Conservation (phyloP, 2,329 filamentous ascomycete species). For the Raffaelea deltoideospora region DNA sequence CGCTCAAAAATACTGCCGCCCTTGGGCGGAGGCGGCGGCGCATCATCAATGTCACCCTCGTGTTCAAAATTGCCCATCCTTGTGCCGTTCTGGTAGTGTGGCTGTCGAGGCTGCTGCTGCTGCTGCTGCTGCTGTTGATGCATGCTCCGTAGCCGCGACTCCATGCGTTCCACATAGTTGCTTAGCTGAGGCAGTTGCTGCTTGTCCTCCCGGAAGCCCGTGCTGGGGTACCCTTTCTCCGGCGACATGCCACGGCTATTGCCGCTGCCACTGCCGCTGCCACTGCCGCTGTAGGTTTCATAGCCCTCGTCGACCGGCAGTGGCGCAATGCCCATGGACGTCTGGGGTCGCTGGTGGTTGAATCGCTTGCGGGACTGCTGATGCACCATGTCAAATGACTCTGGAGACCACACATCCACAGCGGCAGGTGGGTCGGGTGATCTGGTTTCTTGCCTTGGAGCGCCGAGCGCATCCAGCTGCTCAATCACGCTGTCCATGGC, state of each 20-base stretch:
- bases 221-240: slow-evolving; percentile 25
- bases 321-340: slow-evolving; percentile 63
- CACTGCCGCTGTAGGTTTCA: slow-evolving; percentile 37
- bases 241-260: too few relatives aligned
- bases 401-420: slow-evolving; percentile 75
- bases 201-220: slow-evolving; percentile 27
- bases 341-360: slow-evolving; percentile 42
- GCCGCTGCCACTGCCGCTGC: slow-evolving; percentile 30
- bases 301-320: slow-evolving; percentile 46
- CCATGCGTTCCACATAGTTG: slow-evolving; percentile 87
- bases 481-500: slow-evolving; percentile 99
- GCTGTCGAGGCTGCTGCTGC: neutral
- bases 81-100: slow-evolving; percentile 17
- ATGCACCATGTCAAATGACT: slow-evolving; percentile 54
- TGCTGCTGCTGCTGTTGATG: slow-evolving; percentile 36
- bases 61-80: too few relatives aligned
- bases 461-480: slow-evolving; percentile 73
- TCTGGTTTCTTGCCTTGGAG: slow-evolving; percentile 30
- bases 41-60: too few relatives aligned
- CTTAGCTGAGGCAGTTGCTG: slow-evolving; percentile 55
- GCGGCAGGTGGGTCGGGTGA: slow-evolving; percentile 42
- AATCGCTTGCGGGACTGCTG: slow-evolving; percentile 21
- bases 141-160: slow-evolving; percentile 60
- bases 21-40: slow-evolving; percentile 41
- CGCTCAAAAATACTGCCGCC: slow-evolving; percentile 24